Conservation (phyloP, 352 stramenopile genomes). For the Phytophthora cryptogea region DNA sequence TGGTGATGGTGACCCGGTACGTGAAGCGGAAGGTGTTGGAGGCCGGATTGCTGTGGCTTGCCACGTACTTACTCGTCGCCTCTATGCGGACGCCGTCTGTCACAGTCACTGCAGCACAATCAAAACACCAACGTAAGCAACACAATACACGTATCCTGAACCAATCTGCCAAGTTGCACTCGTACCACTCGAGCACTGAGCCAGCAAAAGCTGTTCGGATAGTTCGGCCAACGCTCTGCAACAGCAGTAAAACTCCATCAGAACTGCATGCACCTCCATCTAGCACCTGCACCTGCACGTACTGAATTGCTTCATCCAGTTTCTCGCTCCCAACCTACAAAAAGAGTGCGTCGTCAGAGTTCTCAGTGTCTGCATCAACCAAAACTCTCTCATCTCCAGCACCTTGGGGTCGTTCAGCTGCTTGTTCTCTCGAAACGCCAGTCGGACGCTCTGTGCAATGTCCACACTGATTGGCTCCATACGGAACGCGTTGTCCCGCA, state of each 20-base stretch:
- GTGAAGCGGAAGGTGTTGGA: constrained; percentile 71
- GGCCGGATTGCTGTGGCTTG: constrained; percentile 52
- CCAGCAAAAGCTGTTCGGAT: constrained; percentile 65
- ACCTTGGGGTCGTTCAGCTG: constrained; percentile 47
- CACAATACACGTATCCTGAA: background rate
- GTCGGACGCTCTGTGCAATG: constrained; percentile 42
- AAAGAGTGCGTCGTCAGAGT: constrained; percentile 5
- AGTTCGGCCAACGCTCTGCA: constrained; percentile 62
- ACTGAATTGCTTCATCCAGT: constrained; percentile 76
- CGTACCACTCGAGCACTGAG: constrained; percentile 76
- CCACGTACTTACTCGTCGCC: constrained; percentile 73
- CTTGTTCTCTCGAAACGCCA: constrained; percentile 50
- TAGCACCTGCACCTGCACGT: constrained; percentile 2
- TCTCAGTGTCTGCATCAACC: background rate
- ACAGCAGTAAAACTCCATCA: background rate
- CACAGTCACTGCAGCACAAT: constrained; percentile 53
- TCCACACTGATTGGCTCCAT: constrained; percentile 34
- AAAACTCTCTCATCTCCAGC: background rate
- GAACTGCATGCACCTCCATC: background rate
- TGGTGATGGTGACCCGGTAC: constrained; percentile 81
- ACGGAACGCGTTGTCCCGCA: constrained; percentile 46
- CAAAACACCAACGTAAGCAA: constrained; percentile 2
- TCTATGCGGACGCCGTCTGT: constrained; percentile 73
- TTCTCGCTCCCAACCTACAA: constrained; percentile 46
- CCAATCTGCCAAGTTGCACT: background rate